Evolutionary conservation across 306 rosid genomes (phyloP).

Genomic region (apple (Malus domestica)): ASM211411v1 NC_041790.1:1624501-1625000

Average conservation of each 20-base stretch:
- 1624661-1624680: too few species aligned
- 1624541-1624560: background rate
- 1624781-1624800: background rate
- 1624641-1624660: background rate
- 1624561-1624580: background rate
- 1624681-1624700: too few species aligned
- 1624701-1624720: background rate
- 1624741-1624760: background rate
- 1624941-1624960: too few species aligned
- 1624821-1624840: too few species aligned
- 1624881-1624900: too few species aligned
- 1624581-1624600: background rate
- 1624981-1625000: too few species aligned
- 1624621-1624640: background rate
- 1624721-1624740: background rate
- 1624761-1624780: background rate
- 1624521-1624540: background rate
- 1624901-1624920: too few species aligned
- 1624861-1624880: too few species aligned
- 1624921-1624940: too few species aligned
- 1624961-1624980: too few species aligned
- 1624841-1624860: too few species aligned
- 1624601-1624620: background rate
- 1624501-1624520: background rate
- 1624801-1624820: too few species aligned